Evolutionary conservation across 345 rosid genomes (phyloP).

Genomic region (Citrus cavaleriei): DNA sequence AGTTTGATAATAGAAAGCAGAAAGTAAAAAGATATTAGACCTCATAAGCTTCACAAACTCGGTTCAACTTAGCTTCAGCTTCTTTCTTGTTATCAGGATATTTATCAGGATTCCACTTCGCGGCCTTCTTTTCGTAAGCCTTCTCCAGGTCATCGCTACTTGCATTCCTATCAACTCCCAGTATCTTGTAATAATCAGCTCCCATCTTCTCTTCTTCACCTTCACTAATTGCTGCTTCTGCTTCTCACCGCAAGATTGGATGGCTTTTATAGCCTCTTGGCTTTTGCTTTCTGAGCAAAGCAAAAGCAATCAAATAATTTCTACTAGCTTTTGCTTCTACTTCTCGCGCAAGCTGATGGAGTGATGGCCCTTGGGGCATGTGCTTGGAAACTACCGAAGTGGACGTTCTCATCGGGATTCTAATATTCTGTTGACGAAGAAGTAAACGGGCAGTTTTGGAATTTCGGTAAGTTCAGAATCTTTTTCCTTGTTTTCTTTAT

Average conservation of each 20-base stretch:
- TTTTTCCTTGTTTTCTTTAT: too few relatives aligned
- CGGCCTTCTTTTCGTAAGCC: conserved; percentile 50
- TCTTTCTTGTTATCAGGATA: conserved; percentile 52
- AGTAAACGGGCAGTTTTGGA: too few relatives aligned
- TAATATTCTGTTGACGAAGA: too few relatives aligned
- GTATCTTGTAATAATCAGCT: conserved; percentile 51
- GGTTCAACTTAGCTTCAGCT: conserved; percentile 67
- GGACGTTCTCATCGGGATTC: too few relatives aligned
- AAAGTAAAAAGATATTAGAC: conserved; percentile 9
- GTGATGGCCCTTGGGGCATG: too few relatives aligned
- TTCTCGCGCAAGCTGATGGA: too few relatives aligned
- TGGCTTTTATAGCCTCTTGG: too few relatives aligned
- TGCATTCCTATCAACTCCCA: conserved; percentile 52
- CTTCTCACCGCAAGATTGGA: neutral
- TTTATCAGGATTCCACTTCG: conserved; percentile 51
- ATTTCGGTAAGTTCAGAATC: too few relatives aligned
- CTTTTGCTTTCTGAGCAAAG: neutral
- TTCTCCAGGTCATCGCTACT: conserved; percentile 58
- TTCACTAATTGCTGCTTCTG: neutral
- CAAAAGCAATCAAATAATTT: too few relatives aligned
- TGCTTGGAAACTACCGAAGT: too few relatives aligned
- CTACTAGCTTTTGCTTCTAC: too few relatives aligned
- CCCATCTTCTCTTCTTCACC: conserved; percentile 44
- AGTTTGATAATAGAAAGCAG: neutral
- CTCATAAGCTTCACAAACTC: conserved; percentile 71